phyloP scores from a whole-genome alignment of 345 rosid genomes.

The Cardamine occulta region DNA sequence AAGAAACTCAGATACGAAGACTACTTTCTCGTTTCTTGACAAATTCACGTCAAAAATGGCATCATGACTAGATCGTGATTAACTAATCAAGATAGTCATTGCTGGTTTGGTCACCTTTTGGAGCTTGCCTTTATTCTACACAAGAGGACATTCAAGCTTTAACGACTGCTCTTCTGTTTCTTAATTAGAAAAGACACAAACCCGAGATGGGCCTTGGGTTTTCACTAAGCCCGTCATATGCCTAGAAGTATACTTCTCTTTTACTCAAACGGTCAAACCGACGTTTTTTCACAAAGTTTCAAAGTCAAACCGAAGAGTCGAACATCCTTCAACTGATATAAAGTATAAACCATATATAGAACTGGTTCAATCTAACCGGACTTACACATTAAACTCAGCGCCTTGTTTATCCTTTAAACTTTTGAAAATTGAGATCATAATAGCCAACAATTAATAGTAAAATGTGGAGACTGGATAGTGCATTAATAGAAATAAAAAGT shows the following conservation, averaged over 20 bases:
- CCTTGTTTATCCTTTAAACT: background rate
- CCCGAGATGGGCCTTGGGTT: background rate
- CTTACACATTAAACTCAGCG: background rate
- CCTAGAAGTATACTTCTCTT: background rate
- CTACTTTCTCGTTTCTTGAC: background rate
- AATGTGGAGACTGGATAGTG: conserved; percentile 1
- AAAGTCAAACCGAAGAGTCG: background rate
- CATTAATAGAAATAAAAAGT: background rate
- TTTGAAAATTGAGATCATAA: background rate
- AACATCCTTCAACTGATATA: background rate
- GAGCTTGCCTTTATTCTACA: background rate
- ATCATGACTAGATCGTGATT: background rate
- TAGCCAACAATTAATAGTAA: background rate
- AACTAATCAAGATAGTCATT: background rate
- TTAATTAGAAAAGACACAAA: background rate
- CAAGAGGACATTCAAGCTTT: background rate
- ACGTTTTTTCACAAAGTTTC: background rate
- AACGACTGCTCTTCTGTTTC: background rate
- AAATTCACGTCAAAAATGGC: background rate
- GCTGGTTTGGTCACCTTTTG: background rate
- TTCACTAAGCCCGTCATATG: background rate
- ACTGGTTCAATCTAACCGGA: background rate
- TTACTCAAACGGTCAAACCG: background rate
- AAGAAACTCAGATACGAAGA: background rate
- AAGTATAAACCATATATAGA: no score